Base-by-base conservation (phyloP, 2,329 filamentous ascomycete genomes). In the Capronia americana region DNA sequence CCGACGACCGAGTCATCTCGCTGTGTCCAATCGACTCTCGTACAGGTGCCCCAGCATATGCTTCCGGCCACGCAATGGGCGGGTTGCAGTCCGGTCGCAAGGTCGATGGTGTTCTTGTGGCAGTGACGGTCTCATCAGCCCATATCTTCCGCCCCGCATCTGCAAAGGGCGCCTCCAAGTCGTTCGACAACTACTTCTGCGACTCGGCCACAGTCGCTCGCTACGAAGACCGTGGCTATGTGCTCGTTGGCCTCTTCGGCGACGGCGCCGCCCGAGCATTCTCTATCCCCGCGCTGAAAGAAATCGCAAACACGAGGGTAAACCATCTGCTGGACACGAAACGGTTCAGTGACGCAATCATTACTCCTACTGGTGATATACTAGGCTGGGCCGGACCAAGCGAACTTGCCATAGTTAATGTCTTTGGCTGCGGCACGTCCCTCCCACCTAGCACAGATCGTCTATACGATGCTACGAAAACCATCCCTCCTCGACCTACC, bases 321-420 rank as follows among this genome's bases (percentile, higher is more conserved):
- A 78, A 79, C 56, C 82, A 88, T 3, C 86, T 90, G 77, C 80
- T 96, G 3, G 93, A 98, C 74, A 83, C 89, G 30, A 87, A 87
- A 24, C 87, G 92, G n/a, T 87, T 90, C 61, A 82, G 85, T 0
- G 88, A 90, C 34, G 85, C 91, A 0, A 81, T 88, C 14, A 89
- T 97, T 56, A 91, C 91, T 0, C 83, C 86, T 20, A 90, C 90
- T 0, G 94, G 95, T 5, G 91, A 95, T 73, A 85, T 98, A 23
- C 85, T 97, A 69, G 92, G 89, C 46, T 98, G 93, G 92, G 90
- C 89, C 1, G 92, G 93, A 0, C 94, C 94, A 0, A 92, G 91
- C 3, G 93, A 98, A 77, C 79, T 97, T 57, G 90, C 89, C 0
- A 81, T 97, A 30, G 80, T 97, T n/a, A 90, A 92, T 66, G 87